Percentiles rank a stretch among this genome's conserved stretches.
Conservation (phyloP, 495 filamentous ascomycete genomes). For the Penicillium lividum region DNA sequence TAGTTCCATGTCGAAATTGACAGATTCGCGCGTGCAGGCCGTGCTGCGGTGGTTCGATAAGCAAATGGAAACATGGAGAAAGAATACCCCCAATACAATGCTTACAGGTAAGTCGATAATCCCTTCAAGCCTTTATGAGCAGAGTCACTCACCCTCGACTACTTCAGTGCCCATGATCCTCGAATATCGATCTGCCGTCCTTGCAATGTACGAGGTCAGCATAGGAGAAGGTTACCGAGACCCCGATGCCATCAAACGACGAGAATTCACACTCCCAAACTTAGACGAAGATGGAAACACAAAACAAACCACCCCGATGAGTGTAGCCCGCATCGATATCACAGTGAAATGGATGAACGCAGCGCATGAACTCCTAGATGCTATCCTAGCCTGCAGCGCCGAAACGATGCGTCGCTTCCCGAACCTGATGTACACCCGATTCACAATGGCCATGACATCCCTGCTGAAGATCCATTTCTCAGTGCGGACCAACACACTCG, state of each 20-base stretch:
- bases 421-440: constrained; percentile 48
- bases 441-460: constrained; percentile 44
- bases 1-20: constrained; percentile 38
- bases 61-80: constrained; percentile 46
- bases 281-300: constrained; percentile 31
- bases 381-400: constrained; percentile 41
- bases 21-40: constrained; percentile 47
- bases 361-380: constrained; percentile 50
- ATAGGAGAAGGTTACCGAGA: constrained; percentile 53
- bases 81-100: constrained; percentile 37
- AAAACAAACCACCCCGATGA: constrained; percentile 31
- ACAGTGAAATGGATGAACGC: constrained; percentile 52
- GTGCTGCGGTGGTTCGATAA: constrained; percentile 52
- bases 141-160: constrained; percentile 25
- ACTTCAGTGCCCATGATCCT: constrained; percentile 42
- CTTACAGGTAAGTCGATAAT: constrained; percentile 37
- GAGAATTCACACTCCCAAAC: constrained; percentile 42
- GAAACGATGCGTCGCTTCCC: constrained; percentile 46
- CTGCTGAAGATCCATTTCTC: constrained; percentile 54
- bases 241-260: constrained; percentile 42
- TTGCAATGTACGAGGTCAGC: constrained; percentile 53
- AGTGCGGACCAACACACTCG: constrained; percentile 43
- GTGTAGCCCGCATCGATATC: constrained; percentile 48
- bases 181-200: constrained; percentile 47
- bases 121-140: neutral